Percentiles rank a stretch among this genome's conserved stretches.
Conservation (phyloP, 2,329 filamentous ascomycete genomes). For the Rutstroemia sp. region DNA sequence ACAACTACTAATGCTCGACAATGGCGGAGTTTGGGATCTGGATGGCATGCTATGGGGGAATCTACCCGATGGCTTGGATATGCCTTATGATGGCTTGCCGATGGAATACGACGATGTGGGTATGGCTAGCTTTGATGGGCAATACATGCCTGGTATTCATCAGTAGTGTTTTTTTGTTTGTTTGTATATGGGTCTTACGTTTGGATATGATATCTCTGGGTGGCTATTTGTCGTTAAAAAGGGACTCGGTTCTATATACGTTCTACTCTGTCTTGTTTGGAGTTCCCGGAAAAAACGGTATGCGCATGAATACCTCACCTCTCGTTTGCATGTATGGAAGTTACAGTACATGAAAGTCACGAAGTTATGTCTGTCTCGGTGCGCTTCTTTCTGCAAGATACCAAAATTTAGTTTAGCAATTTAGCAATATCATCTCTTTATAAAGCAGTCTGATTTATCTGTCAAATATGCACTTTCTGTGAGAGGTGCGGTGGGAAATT, state of each 20-base stretch:
- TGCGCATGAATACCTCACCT: neutral
- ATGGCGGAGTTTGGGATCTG: constrained; percentile 48
- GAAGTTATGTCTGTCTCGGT: neutral
- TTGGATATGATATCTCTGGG: neutral
- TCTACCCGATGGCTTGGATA: constrained; percentile 32
- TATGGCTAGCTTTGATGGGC: neutral
- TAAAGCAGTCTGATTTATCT: too few species aligned
- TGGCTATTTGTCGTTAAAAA: neutral
- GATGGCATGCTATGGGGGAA: constrained; percentile 49
- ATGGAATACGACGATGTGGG: constrained; percentile 3
- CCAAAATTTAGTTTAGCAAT: neutral
- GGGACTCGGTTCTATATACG: neutral
- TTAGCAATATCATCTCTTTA: neutral
- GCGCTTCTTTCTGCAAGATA: neutral
- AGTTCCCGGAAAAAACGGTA: neutral
- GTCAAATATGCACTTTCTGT: too few species aligned
- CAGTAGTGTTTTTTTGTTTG: neutral
- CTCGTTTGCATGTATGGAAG: neutral
- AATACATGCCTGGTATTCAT: neutral
- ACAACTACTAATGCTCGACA: constrained; percentile 36
- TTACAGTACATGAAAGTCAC: neutral
- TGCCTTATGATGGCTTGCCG: constrained; percentile 27
- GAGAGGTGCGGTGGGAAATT: too few species aligned
- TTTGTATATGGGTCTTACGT: too few species aligned
- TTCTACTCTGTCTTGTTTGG: neutral